A percentile compares a stretch with the other conserved stretches of the same genome.
phyloP scores from a whole-genome alignment of 73 alveolate genomes.

The Tetrahymena malaccensis region DNA sequence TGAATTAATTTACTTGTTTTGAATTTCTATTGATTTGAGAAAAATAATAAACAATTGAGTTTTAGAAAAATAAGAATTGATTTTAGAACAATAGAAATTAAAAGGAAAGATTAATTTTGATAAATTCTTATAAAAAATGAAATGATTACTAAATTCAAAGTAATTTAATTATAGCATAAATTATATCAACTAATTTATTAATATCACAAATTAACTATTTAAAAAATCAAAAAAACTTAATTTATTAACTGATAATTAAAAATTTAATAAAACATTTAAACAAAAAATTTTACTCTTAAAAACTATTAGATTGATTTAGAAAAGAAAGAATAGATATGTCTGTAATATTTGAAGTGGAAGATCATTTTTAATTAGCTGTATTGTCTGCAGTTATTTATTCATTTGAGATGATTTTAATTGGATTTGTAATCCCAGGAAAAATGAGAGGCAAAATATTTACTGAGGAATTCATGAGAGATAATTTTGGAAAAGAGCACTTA shows the following conservation, averaged over 20 bases:
- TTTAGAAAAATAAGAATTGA: background rate
- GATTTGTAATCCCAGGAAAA: constrained; percentile 12
- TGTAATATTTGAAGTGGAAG: background rate
- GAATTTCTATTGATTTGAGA: background rate
- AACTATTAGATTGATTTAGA: background rate
- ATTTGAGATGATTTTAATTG: background rate
- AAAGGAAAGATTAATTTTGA: background rate
- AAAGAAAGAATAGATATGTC: background rate
- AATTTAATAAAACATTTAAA: background rate
- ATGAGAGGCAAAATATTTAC: constrained; percentile 15
- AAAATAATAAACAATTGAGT: background rate
- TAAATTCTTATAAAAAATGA: background rate
- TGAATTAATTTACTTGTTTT: background rate
- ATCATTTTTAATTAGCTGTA: background rate
- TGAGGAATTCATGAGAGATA: constrained; percentile 13
- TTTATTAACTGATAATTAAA: background rate
- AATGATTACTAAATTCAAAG: background rate
- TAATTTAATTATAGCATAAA: too few species aligned
- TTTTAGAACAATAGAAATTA: background rate
- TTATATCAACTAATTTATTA: background rate
- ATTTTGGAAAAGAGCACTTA: constrained; percentile 25
- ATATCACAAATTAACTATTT: background rate
- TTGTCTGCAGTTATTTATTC: background rate
- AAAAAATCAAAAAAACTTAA: background rate
- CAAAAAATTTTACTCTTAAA: background rate